Base-by-base conservation (phyloP, 345 rosid species). In the Eucalyptus brandiana region DNA sequence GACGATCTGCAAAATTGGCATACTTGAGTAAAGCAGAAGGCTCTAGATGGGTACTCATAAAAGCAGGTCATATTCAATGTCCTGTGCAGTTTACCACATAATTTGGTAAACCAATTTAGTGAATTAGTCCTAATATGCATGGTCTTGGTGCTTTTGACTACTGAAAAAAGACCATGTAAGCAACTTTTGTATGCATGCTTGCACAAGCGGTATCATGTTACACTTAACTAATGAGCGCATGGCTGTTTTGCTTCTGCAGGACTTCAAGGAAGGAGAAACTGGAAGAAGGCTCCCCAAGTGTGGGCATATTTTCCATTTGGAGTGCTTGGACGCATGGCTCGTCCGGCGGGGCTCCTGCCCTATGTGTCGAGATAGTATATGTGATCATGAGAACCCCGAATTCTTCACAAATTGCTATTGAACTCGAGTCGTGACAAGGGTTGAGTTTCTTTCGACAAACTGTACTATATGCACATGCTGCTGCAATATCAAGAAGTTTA, bases 241-340 rank as follows among this genome's bases (percentile, higher is more conserved):
- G 83, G 81, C 9, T 40, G 4, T 76, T 76, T 76, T 40, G 85
- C 30, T 40, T 76, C 47, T 76, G 24, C 93, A 97, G 99, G 98
- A 95, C 49, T 93, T 95, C 72, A 62, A 92, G 89, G 96, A 90
- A 89, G 97, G 96, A 23, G 96, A 96, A 18, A 34, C 88, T 6
- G 90, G 92, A 88, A 96, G 97, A 90, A 91, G 92, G 50, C 95
- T 97, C 58, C 95, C 95, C 15, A 86, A 44, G 30, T 97, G 99
- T 86, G 93, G 94, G 48, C 99, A 96, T 60, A 58, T 54, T n/a
- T 96, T 94, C 92, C 99, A 97, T 91, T 86, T 89, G 92, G 91
- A 87, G 8, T 97, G 98, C 90, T 87, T 96, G 90, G 98, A 97
- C 91, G 89, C 91, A 87, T 97, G 99, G 99, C 89, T 97, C 24